Conservation (phyloP, 1,139 yeast genomes). For the Pichia sp. region DNA sequence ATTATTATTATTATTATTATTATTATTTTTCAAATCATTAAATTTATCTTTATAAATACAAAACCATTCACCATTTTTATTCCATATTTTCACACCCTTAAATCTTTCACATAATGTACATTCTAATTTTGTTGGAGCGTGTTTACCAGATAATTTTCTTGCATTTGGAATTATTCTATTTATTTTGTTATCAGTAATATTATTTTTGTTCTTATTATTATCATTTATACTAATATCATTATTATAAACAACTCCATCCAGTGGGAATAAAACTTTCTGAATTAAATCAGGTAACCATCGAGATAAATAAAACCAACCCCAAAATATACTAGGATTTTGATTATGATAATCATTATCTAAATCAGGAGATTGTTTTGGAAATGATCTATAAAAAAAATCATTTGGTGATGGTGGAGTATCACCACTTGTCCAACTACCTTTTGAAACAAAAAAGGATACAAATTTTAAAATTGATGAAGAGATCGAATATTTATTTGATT, state of each 20-base stretch:
- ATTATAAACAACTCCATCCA: slow-evolving; percentile 20
- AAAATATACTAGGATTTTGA: slow-evolving; percentile 24
- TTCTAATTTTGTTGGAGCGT: slow-evolving; percentile 34
- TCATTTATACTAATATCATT: background rate
- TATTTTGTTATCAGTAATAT: no score
- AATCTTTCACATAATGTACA: slow-evolving; percentile 28
- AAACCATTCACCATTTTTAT: slow-evolving; percentile 33
- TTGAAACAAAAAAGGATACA: slow-evolving; percentile 25
- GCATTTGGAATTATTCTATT: slow-evolving; percentile 3
- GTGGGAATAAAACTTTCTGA: slow-evolving; percentile 29
- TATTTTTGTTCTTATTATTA: slow-evolving; percentile 1
- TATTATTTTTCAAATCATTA: slow-evolving; percentile 19
- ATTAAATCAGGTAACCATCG: slow-evolving; percentile 34
- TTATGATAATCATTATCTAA: slow-evolving; percentile 35
- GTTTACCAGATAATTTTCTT: slow-evolving; percentile 30
- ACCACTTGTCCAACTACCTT: slow-evolving; percentile 28
- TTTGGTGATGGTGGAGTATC: slow-evolving; percentile 23
- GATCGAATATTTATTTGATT: slow-evolving; percentile 9
- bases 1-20: no score
- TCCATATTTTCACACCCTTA: slow-evolving; percentile 32
- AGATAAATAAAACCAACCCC: slow-evolving; percentile 31
- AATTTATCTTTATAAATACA: slow-evolving; percentile 24
- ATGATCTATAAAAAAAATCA: slow-evolving; percentile 32
- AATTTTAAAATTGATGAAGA: slow-evolving; percentile 24
- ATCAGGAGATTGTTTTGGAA: slow-evolving; percentile 34